Evolutionary conservation across 768 basidiomycete species (phyloP).

Genomic region (Boletus sp.): DNA sequence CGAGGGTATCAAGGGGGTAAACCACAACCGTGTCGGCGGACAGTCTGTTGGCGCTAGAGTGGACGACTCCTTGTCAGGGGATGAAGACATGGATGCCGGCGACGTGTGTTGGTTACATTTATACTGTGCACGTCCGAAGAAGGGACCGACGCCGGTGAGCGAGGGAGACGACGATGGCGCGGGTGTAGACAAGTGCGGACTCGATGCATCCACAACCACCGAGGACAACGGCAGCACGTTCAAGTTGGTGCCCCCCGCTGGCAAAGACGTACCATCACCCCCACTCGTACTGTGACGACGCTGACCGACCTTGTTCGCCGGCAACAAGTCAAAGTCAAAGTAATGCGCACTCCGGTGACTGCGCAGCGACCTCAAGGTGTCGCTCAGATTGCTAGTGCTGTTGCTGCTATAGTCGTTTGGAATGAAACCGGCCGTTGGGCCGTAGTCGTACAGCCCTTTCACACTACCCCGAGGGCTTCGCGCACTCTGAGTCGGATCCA

Average conservation of each 20-base stretch:
- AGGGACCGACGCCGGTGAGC: slow-evolving; percentile 1
- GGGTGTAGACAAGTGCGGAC: background rate
- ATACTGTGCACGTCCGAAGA: slow-evolving; percentile 26
- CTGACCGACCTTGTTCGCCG: background rate
- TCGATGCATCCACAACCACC: background rate
- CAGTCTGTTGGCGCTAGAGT: background rate
- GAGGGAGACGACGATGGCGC: background rate
- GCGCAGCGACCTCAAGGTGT: slow-evolving; percentile 5
- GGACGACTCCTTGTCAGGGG: background rate
- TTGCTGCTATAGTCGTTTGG: slow-evolving; percentile 10
- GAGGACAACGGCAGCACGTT: background rate
- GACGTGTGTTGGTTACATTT: slow-evolving; percentile 26
- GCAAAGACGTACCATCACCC: background rate
- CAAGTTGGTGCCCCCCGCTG: too few relatives aligned
- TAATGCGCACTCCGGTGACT: slow-evolving; percentile 16
- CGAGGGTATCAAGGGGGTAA: slow-evolving; percentile 24
- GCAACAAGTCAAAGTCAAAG: slow-evolving; percentile 31
- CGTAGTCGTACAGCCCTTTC: slow-evolving; percentile 10
- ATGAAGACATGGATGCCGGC: background rate
- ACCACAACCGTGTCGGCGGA: background rate
- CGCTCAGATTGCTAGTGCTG: slow-evolving; percentile 9
- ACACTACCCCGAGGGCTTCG: background rate
- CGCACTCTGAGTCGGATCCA: slow-evolving; percentile 1
- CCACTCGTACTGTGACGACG: background rate
- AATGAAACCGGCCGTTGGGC: slow-evolving; percentile 31